phyloP scores from a whole-genome alignment of 2,329 filamentous ascomycete genomes.

The Ophiostoma sp. region DNA sequence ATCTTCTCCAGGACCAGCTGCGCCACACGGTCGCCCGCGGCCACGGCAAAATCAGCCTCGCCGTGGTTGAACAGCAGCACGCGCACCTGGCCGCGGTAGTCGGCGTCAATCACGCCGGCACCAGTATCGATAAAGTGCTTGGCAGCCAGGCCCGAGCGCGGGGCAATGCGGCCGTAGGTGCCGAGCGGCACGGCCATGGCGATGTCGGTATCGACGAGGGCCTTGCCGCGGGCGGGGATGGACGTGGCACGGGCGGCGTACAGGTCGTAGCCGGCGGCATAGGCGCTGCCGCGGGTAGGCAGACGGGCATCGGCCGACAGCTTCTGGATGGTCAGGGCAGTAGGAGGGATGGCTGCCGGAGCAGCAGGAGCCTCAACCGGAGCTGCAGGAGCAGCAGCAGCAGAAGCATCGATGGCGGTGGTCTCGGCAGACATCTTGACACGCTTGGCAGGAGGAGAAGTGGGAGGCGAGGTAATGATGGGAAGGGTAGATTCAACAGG shows the following conservation, averaged over 20 bases:
- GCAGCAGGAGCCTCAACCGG: slow-evolving; percentile 23
- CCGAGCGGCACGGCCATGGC: slow-evolving; percentile 84
- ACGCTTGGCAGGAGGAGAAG: slow-evolving; percentile 74
- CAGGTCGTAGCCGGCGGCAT: slow-evolving; percentile 89
- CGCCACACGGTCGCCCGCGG: slow-evolving; percentile 83
- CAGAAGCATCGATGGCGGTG: slow-evolving; percentile 33
- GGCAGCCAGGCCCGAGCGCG: slow-evolving; percentile 80
- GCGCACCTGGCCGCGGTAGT: slow-evolving; percentile 92
- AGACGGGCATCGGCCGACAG: slow-evolving; percentile 72
- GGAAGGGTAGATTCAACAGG: slow-evolving; percentile 19
- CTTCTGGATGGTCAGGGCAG: slow-evolving; percentile 75
- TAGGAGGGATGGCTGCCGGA: slow-evolving; percentile 27
- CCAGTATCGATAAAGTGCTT: slow-evolving; percentile 97
- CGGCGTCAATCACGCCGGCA: slow-evolving; percentile 94
- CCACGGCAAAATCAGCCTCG: slow-evolving; percentile 73
- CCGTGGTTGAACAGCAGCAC: slow-evolving; percentile 91
- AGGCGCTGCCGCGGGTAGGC: slow-evolving; percentile 82
- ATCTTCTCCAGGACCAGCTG: slow-evolving; percentile 94
- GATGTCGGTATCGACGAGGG: slow-evolving; percentile 83
- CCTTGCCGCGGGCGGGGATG: slow-evolving; percentile 79
- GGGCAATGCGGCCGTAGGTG: slow-evolving; percentile 87
- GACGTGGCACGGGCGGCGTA: slow-evolving; percentile 71
- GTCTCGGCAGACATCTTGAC: slow-evolving; percentile 50
- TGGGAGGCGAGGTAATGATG: slow-evolving; percentile 47
- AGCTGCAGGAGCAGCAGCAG: slow-evolving; percentile 35